Evolutionary conservation across 2,329 filamentous ascomycete genomes (phyloP), one percentile per base, ranked within the genome.

Genomic region (Xylariaceae sp.): DNA sequence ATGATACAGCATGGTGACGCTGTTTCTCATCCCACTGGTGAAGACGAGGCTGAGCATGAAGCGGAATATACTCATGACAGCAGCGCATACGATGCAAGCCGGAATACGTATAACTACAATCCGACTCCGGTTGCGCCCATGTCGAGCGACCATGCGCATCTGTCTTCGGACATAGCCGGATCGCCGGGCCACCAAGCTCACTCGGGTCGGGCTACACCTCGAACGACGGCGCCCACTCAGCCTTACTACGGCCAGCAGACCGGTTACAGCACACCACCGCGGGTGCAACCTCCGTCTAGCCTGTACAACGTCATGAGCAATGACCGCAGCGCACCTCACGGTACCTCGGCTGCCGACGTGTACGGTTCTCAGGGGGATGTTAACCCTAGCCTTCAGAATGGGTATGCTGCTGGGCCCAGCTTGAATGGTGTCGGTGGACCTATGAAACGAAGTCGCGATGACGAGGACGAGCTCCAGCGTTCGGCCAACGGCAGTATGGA

Each of bases 251-350:
- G 82, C 4, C 83, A 83, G 61, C 79, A 80, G 72, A 73, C 81
- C 54, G 87, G 87, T 30, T 96, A 95, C 76, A 88, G 80, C 72
- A 92, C 90, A 0, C 88, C 92, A 53, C 91, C 92, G 18, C 87
- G 91, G 48, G 79, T 83, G 59, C 77, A 78, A 49, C 80, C 86
- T 61, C 82, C 88, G 2, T 87, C 89, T 0, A 95, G 86, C 71
- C 78, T 96, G 54, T 96, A 96, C 80, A 95, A 87, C 73, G 88
- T 95, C 63, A 92, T 96, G 77, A 92, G 88, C 72, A 91, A 90
- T 71, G 88, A 90, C 61, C 84, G 90, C 30, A 84, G 80, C 35
- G 74, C 84, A 9, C 77, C 82, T 15, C 90, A 90, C 66, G 88
- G 88, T n/a, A 81, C 80, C 35, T 75, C 84, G 10, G 76, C 81